Evolutionary conservation across 2,329 filamentous ascomycete genomes (phyloP).

Genomic region (Thielaviopsis populi): DNA sequence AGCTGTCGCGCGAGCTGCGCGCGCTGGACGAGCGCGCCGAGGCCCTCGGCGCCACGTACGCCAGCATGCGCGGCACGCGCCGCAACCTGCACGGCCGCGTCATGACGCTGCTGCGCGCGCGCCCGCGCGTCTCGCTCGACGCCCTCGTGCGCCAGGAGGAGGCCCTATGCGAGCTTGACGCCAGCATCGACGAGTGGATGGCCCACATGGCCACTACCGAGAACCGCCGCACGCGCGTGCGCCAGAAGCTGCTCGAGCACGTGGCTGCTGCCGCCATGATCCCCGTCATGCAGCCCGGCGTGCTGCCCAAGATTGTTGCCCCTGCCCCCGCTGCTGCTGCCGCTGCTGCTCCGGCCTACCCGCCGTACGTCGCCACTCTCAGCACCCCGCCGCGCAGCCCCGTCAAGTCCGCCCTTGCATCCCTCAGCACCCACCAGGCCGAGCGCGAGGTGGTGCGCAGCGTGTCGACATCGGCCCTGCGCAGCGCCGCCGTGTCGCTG

Average conservation of each 20-base stretch:
- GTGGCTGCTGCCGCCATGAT: conserved; percentile 56
- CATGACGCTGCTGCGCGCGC: conserved; percentile 58
- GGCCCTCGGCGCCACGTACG: conserved; percentile 63
- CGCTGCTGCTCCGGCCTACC: conserved; percentile 16
- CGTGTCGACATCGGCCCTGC: conserved; percentile 37
- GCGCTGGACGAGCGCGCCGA: conserved; percentile 64
- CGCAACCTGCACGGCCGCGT: conserved; percentile 64
- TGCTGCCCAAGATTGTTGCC: conserved; percentile 19
- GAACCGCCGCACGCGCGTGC: conserved; percentile 57
- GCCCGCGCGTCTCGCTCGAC: conserved; percentile 57
- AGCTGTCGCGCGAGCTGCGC: conserved; percentile 56
- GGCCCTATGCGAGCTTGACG: conserved; percentile 59
- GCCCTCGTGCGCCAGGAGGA: conserved; percentile 68
- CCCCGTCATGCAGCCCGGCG: conserved; percentile 21
- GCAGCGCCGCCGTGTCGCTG: conserved; percentile 26
- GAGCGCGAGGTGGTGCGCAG: conserved; percentile 21
- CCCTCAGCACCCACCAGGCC: conserved; percentile 21
- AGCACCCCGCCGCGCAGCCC: conserved; percentile 47
- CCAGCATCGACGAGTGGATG: conserved; percentile 68
- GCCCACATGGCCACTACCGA: conserved; percentile 67
- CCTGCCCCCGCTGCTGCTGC: conserved; percentile 23
- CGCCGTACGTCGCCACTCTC: conserved; percentile 29
- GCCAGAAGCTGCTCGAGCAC: conserved; percentile 69
- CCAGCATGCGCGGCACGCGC: conserved; percentile 57
- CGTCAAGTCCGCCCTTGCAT: conserved; percentile 28